These are phyloP conservation scores for Acacia pycnantha DNA, from an alignment of 331 rosid genomes.

Conservation along the genomic window DNA sequence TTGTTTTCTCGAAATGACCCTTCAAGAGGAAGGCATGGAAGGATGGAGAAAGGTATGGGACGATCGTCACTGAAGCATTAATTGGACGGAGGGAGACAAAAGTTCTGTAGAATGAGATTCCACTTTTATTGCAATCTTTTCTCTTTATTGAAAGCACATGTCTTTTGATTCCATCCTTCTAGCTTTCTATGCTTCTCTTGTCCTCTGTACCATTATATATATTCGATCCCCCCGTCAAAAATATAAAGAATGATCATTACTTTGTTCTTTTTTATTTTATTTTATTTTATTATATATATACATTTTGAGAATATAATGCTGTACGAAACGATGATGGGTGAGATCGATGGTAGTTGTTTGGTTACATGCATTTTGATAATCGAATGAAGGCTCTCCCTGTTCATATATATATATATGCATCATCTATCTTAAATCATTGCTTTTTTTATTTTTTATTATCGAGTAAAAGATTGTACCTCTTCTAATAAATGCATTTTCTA, in stretches of 20 bases:
- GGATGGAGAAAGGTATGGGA: conserved; percentile 26
- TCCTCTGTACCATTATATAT: conserved; percentile 1
- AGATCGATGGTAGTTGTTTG: too few relatives aligned
- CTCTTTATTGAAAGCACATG: conserved; percentile 37
- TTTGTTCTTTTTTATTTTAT: neutral
- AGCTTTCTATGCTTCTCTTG: neutral
- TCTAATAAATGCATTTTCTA: too few relatives aligned
- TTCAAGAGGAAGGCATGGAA: conserved; percentile 40
- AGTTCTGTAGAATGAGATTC: conserved; percentile 51
- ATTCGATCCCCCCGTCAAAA: neutral
- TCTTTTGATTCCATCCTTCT: conserved; percentile 29
- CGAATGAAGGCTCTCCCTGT: too few relatives aligned
- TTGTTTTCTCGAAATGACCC: neutral
- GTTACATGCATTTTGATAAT: too few relatives aligned
- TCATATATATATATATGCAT: too few relatives aligned
- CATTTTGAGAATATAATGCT: neutral
- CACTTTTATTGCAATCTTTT: conserved; percentile 43
- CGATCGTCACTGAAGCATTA: neutral
- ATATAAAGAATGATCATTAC: too few relatives aligned
- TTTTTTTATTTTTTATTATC: too few relatives aligned
- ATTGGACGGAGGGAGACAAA: conserved; percentile 15
- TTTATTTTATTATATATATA: too few relatives aligned
- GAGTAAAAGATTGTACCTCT: too few relatives aligned
- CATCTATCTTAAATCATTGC: too few relatives aligned
- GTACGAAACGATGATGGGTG: too few relatives aligned